Conservation (phyloP, 208 protist species). For the Blechomonas ayalai region DNA sequence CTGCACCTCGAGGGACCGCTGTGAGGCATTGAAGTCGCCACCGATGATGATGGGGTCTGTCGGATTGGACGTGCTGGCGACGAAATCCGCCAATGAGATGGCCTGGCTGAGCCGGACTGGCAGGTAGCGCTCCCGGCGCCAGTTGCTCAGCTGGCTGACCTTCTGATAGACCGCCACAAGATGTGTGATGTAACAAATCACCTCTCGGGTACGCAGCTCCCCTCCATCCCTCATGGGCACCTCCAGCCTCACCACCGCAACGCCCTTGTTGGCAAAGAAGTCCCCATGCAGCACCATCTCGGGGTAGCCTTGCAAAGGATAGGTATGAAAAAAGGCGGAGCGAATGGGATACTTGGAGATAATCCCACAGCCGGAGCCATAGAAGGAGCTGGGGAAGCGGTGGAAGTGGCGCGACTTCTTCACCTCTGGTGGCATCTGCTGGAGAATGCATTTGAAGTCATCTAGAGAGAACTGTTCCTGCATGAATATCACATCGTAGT, state of each 20-base stretch:
- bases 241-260: slow-evolving; percentile 47
- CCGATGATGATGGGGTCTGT: slow-evolving; percentile 68
- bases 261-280: slow-evolving; percentile 88
- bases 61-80: slow-evolving; percentile 59
- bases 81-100: slow-evolving; percentile 70
- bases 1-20: slow-evolving; percentile 75
- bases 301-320: slow-evolving; percentile 74
- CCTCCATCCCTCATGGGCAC: slow-evolving; percentile 38
- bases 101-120: slow-evolving; percentile 72
- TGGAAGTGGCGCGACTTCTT: slow-evolving; percentile 45
- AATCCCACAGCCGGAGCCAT: slow-evolving; percentile 77
- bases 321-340: slow-evolving; percentile 71
- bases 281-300: slow-evolving; percentile 84
- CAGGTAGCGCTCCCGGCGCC: slow-evolving; percentile 73
- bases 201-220: slow-evolving; percentile 24
- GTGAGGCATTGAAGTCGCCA: slow-evolving; percentile 82
- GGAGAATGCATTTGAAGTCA: slow-evolving; percentile 66
- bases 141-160: slow-evolving; percentile 36
- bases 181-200: slow-evolving; percentile 75
- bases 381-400: slow-evolving; percentile 78
- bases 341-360: slow-evolving; percentile 77
- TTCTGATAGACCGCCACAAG: slow-evolving; percentile 79
- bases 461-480: slow-evolving; percentile 78
- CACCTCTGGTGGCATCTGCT: slow-evolving; percentile 24
- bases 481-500: slow-evolving; percentile 81